Base-by-base conservation (phyloP, 225 moss, liverwort and hornwort genomes). In the Climacium dendroides region DNA sequence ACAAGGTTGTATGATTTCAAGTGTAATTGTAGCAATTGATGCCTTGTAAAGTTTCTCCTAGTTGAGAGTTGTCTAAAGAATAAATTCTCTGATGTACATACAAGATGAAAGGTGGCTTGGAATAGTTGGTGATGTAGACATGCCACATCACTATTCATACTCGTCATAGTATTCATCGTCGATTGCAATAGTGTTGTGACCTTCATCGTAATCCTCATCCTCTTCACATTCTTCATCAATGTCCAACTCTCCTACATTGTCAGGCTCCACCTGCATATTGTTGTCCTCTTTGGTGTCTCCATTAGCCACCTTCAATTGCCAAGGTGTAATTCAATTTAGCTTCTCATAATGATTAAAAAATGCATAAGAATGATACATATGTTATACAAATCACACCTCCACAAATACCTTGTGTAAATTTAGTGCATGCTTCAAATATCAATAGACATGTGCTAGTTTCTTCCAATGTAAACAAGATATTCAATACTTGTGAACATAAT, bases 121-220 rank as follows among this genome's bases (percentile, higher is more conserved):
- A 75, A 2, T 43, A 47, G 55, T 80, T 11, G 55, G 25, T 85
- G 45, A 45, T 63, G 35, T 57, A 65, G 53, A 32, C 72, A 78
- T 78, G 45, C 39, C 71, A 57, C 43, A 34, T 39, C 50, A 74
- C 20, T 90, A 90, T 79, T 90, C 87, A 37, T 92, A 92, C 73
- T 94, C 94, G 4, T 94, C 90, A 22, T 75, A 88, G n/a, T 91
- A 92, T 11, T 91, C 88, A 10, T 94, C 90, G 16, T 91, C 90
- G 23, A 76, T 39, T 50, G 39, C 58, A 43, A 88, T 74, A 67
- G 67, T 39, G 23, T 43, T 41, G 29, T 86, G 88, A 58, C 43
- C 88, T 83, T 82, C 91, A 13, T 88, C 93, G 24, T 82, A 81
- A 32, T 91, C 85, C 23, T 83, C 90, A 32, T 89, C 89, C 18